Conservation (phyloP, 2,329 filamentous ascomycete genomes). For the Microdochium bolleyi region DNA sequence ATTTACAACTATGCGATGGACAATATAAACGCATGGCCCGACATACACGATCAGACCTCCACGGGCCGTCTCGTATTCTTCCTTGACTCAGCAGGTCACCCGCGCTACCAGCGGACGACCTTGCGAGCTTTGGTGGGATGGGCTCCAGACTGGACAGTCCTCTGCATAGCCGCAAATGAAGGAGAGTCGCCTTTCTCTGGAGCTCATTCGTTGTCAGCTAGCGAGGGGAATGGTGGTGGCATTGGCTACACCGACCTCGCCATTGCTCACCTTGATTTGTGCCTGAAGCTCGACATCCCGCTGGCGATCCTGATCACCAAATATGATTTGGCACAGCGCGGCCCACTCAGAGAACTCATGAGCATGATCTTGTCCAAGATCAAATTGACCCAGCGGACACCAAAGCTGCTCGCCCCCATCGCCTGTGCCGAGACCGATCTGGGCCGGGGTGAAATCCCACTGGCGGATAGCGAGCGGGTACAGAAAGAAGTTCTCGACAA, state of each 20-base stretch:
- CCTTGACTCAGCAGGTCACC: conserved; percentile 86
- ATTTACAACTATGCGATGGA: conserved; percentile 80
- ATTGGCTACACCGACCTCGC: conserved; percentile 61
- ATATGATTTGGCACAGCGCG: conserved; percentile 73
- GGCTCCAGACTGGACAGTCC: conserved; percentile 87
- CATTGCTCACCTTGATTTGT: conserved; percentile 75
- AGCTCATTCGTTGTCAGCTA: conserved; percentile 35
- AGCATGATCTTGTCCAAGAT: conserved; percentile 67
- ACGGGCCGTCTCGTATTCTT: conserved; percentile 75
- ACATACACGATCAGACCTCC: conserved; percentile 76
- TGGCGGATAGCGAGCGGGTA: conserved; percentile 49
- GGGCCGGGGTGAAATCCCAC: conserved; percentile 49
- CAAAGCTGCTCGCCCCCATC: conserved; percentile 61
- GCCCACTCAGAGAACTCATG: conserved; percentile 61
- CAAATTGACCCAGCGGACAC: conserved; percentile 66
- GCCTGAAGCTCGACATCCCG: conserved; percentile 70
- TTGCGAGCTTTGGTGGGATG: conserved; percentile 87
- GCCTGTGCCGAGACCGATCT: conserved; percentile 27
- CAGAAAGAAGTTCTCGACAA: conserved; percentile 40
- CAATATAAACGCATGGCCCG: conserved; percentile 87
- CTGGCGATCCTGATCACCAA: conserved; percentile 84
- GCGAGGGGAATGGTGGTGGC: conserved; percentile 43
- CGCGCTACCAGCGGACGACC: conserved; percentile 82
- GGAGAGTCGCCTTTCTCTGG: conserved; percentile 33
- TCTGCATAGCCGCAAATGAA: conserved; percentile 81